Evolutionary conservation across 495 filamentous ascomycete species (phyloP), one percentile per base, ranked within the genome.

Genomic region (Annulohypoxylon bovei): DNA sequence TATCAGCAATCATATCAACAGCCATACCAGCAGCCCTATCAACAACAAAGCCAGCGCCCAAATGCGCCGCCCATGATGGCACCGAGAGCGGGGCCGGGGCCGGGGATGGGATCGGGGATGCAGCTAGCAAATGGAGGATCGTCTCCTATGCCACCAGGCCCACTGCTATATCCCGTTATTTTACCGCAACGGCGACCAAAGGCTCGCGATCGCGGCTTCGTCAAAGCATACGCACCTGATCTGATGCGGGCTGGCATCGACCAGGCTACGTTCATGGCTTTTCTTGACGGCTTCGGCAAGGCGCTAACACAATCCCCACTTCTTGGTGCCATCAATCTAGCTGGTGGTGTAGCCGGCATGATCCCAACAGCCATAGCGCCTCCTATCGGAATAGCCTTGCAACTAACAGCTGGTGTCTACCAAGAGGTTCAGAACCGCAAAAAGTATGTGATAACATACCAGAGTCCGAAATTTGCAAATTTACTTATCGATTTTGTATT

Each of bases 251-350:
- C 73, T 55, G 79, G 76, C 11, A 82, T 85, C 39, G 71, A 77
- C 53, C 75, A 80, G 60, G 55, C 67, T 9, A 74, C 77, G 16
- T 85, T 82, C 39, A 69, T 82, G 28, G 67, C 77, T 3, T 85
- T 84, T 47, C 67, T 82, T 7, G 75, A 81, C 23, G 76, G 70
- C 37, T 77, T 81, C 35, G 70, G 80, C 33, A 74, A 74, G 42
- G 76, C 77, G 0, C 71, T 64, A 5, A 61, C 80, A 39, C 76
- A 71, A 6, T 67, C 67, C 2, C 78, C 77, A 0, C 81, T 77
- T 76, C 46, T 86, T 23, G 58, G 81, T 12, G 79, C 79, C 5
- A 76, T 87, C 47, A 83, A 84, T 56, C n/a, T 85, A 6, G 82
- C 83, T 1, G 79, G 80, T 0, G 70, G 77, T 22, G 74, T 67